Evolutionary conservation across 2,329 filamentous ascomycete genomes (phyloP), one percentile per base, ranked within the genome.

Genomic region (Alternaria consortialis): DNA sequence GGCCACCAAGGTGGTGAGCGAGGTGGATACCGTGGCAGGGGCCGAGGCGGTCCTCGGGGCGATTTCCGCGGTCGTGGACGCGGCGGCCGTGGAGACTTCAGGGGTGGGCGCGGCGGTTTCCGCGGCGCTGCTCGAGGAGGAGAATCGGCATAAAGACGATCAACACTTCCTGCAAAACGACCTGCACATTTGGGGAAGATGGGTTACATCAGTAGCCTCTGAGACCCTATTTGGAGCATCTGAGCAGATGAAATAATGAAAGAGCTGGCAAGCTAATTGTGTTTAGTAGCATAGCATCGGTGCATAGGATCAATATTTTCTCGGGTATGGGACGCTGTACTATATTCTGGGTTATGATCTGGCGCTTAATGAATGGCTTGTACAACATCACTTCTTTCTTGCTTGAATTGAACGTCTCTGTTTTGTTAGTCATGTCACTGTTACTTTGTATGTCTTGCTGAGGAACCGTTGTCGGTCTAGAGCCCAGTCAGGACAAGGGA

Each of bases 1-100:
- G 74, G 76, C 50, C 64, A 72, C 62, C 70, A 76, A 36, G 76
- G 77, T 39, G 76, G 76, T 77, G 84, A 84, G 60, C 83, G 82
- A 55, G 85, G 85, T 57, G 83, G 84, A 70, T 84, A 83, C 58
- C 82, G 86, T 51, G 86, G 87, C 55, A 83, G 86, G 44, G 86
- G 87, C 50, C 73, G 79, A 57, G 78, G 77, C 53, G 76, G 78
- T 47, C 74, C 73, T 36, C 74, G 79, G 34, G 75, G 77, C 43
- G 76, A 77, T 20, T 75, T 74, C 60, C 71, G 78, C 64, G 77
- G 76, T 34, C 75, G 81, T 48, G 80, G 82, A 51, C 79, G 80
- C 53, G 75, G 80, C 53, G 74, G 78, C 44, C 77, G 81, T 65
- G 81, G 82, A 53, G 81, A 80, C 40, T 76, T 77, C 72, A 68